A percentile compares a stretch with the other conserved stretches of the same genome.
Conservation (phyloP, 306 rosid species). For the Fragaria vesca region DNA sequence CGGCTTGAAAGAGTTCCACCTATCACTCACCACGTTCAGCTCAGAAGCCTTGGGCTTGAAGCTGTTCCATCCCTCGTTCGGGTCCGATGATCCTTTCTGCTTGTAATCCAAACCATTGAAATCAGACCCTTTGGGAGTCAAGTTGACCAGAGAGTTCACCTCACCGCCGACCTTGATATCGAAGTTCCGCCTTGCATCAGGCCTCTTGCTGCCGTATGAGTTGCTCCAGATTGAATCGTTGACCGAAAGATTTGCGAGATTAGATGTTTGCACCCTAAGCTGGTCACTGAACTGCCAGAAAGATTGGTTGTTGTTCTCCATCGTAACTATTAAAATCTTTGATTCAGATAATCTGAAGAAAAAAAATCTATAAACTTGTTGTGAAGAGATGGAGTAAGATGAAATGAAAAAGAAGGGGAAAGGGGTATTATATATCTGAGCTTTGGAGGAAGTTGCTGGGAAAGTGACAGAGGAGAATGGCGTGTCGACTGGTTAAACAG, state of each 20-base stretch:
- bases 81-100: neutral
- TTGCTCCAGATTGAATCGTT: slow-evolving; percentile 88
- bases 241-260: slow-evolving; percentile 53
- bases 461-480: slow-evolving; percentile 23
- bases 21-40: slow-evolving; percentile 25
- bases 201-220: slow-evolving; percentile 46
- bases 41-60: slow-evolving; percentile 37
- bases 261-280: slow-evolving; percentile 62
- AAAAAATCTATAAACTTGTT: neutral
- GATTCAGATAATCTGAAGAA: neutral
- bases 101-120: slow-evolving; percentile 29
- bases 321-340: slow-evolving; percentile 4
- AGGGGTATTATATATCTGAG: neutral
- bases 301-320: slow-evolving; percentile 69
- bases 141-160: slow-evolving; percentile 29
- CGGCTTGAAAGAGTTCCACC: slow-evolving; percentile 24
- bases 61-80: slow-evolving; percentile 2
- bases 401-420: neutral
- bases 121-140: slow-evolving; percentile 39
- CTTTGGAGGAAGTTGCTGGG: slow-evolving; percentile 28
- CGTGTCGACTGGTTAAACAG: slow-evolving; percentile 48
- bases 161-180: slow-evolving; percentile 89
- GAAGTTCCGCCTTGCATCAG: slow-evolving; percentile 60
- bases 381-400: neutral
- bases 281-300: slow-evolving; percentile 91